Percentiles rank a stretch among this genome's conserved stretches.
Conservation (phyloP, 257 asterid genomes). For the Avicennia marina region DNA sequence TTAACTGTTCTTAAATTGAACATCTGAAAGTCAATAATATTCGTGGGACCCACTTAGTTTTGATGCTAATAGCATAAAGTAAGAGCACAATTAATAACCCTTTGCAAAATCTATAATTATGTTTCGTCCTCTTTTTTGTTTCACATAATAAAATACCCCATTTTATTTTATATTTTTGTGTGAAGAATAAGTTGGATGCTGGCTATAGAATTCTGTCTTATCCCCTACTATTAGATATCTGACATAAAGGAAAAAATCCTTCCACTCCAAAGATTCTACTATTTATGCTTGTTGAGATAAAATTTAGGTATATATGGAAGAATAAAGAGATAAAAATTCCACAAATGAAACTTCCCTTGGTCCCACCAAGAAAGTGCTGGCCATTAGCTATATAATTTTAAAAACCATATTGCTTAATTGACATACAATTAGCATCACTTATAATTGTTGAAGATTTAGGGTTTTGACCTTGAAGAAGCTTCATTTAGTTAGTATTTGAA, state of each 20-base stretch:
- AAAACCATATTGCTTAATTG: background rate
- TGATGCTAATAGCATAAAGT: background rate
- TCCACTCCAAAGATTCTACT: background rate
- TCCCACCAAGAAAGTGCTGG: too few relatives aligned
- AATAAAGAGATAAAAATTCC: too few relatives aligned
- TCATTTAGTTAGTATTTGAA: conserved; percentile 1
- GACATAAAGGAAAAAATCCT: background rate
- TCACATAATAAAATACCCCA: too few relatives aligned
- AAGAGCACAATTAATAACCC: too few relatives aligned
- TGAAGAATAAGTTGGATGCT: background rate
- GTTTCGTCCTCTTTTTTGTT: too few relatives aligned
- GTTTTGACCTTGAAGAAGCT: conserved; percentile 14
- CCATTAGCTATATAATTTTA: too few relatives aligned
- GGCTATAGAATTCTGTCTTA: background rate
- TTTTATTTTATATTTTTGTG: background rate
- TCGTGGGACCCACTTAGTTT: background rate
- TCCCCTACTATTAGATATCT: background rate
- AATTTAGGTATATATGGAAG: background rate
- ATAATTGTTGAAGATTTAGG: background rate
- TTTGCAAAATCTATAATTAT: too few relatives aligned
- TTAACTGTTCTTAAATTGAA: too few relatives aligned
- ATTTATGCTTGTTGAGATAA: background rate
- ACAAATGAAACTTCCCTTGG: background rate
- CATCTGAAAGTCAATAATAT: background rate
- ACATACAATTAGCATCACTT: background rate